Percentiles rank a stretch among this genome's conserved stretches.
Conservation (phyloP, 2,329 filamentous ascomycete species). For the Ceratocystis destructans region DNA sequence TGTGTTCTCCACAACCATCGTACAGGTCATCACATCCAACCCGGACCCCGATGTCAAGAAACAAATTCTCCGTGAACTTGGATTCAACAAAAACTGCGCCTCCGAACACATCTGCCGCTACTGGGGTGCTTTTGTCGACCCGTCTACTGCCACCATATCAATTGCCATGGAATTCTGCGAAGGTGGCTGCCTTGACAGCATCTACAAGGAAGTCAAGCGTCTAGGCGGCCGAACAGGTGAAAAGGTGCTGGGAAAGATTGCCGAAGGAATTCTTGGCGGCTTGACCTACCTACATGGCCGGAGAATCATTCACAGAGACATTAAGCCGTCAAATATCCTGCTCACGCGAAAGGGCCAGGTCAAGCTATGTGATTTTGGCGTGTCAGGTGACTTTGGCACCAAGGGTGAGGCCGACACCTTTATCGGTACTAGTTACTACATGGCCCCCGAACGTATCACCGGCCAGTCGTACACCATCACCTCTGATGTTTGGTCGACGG, state of each 20-base stretch:
- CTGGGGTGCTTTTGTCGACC: slow-evolving; percentile 93
- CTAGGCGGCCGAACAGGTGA: slow-evolving; percentile 89
- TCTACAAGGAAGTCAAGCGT: slow-evolving; percentile 95
- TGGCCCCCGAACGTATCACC: slow-evolving; percentile 96
- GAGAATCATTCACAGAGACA: slow-evolving; percentile 97
- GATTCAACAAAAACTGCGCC: slow-evolving; percentile 95
- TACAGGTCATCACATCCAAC: slow-evolving; percentile 89
- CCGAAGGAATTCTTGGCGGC: slow-evolving; percentile 85
- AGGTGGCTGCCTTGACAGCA: slow-evolving; percentile 86
- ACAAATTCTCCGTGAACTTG: slow-evolving; percentile 89
- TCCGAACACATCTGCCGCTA: slow-evolving; percentile 95
- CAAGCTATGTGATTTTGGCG: slow-evolving; percentile 96
- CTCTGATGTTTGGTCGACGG: slow-evolving; percentile 94
- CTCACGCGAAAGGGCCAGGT: slow-evolving; percentile 85
- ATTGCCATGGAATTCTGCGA: slow-evolving; percentile 99
- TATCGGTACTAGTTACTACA: slow-evolving; percentile 97
- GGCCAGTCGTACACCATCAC: slow-evolving; percentile 98
- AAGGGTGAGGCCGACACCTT: slow-evolving; percentile 98
- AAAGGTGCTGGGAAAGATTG: slow-evolving; percentile 92
- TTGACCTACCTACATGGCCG: slow-evolving; percentile 89
- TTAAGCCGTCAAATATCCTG: slow-evolving; percentile 95
- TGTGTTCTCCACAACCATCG: not conserved
- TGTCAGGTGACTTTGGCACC: slow-evolving; percentile 93
- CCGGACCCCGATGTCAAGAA: slow-evolving; percentile 97
- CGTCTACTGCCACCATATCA: slow-evolving; percentile 89